Percentiles rank a stretch among this genome's conserved stretches.
Evolutionary conservation across 371 early-diverging fungal genomes (phyloP).

Genomic region (Mucor irregularis): DNA sequence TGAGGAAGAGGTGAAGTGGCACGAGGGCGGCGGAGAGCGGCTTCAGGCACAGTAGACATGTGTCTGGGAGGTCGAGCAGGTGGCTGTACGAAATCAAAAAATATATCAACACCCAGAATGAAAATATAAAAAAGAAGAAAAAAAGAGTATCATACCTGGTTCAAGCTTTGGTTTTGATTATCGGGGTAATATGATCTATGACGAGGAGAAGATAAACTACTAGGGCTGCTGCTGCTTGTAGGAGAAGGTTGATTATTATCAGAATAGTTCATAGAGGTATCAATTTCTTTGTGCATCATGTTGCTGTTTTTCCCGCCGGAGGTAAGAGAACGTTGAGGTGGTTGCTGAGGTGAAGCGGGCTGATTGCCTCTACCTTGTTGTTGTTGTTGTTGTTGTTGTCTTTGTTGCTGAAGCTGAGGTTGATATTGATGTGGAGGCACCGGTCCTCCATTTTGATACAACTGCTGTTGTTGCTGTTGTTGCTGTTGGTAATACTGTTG

Average conservation of each 20-base stretch:
- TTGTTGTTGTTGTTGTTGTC: conserved; percentile 1
- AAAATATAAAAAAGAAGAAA: background rate
- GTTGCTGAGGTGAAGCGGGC: background rate
- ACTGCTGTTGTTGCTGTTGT: conserved; percentile 15
- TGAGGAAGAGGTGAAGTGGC: conserved; percentile 41
- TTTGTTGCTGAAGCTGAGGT: background rate
- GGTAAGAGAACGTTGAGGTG: background rate
- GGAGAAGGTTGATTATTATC: conserved; percentile 4
- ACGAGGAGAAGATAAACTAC: conserved; percentile 8
- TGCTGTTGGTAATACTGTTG: conserved; percentile 26
- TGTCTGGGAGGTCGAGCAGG: conserved; percentile 42
- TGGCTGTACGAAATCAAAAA: too few relatives aligned
- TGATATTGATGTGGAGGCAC: conserved; percentile 1
- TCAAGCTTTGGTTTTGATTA: conserved; percentile 1
- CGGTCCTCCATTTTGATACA: background rate
- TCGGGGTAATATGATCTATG: conserved; percentile 24
- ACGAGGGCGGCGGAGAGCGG: conserved; percentile 47
- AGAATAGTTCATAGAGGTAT: background rate
- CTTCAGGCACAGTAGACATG: conserved; percentile 47
- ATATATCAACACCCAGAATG: too few relatives aligned
- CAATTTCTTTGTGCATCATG: conserved; percentile 1
- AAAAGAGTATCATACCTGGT: conserved; percentile 7
- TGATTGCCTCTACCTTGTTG: background rate
- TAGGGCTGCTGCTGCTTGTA: background rate
- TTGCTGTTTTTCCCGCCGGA: background rate